Evolutionary conservation across 2,329 filamentous ascomycete genomes (phyloP).

Genomic region (Capronia coronata): DNA sequence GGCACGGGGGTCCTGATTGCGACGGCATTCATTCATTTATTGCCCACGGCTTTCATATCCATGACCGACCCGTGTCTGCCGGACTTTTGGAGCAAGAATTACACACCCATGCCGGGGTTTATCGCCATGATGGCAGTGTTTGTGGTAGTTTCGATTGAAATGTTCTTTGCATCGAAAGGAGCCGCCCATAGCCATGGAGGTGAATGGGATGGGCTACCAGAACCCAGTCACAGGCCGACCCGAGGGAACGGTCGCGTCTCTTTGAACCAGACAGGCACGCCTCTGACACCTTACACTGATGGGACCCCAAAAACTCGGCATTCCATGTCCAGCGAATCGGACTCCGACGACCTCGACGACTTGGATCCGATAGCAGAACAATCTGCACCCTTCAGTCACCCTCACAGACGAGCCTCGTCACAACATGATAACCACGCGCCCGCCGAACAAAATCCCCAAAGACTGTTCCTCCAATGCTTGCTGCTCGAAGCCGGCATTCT

Average conservation of each 20-base stretch:
- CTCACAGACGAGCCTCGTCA: conserved; percentile 25
- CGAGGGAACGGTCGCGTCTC: conserved; percentile 19
- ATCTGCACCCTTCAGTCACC: conserved; percentile 28
- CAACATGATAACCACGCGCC: conserved; percentile 14
- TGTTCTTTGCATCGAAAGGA: conserved; percentile 62
- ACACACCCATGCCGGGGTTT: conserved; percentile 45
- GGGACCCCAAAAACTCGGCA: conserved; percentile 13
- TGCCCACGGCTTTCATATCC: conserved; percentile 61
- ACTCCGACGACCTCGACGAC: conserved; percentile 47
- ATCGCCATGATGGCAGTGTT: conserved; percentile 43
- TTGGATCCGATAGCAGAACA: conserved; percentile 39
- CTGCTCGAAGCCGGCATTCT: conserved; percentile 76
- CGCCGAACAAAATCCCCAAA: conserved; percentile 51
- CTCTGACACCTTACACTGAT: conserved; percentile 15
- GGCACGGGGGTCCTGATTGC: conserved; percentile 81
- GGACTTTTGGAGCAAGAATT: conserved; percentile 41
- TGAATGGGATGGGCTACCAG: conserved; percentile 42
- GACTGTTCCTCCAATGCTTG: conserved; percentile 68
- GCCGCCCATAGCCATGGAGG: conserved; percentile 53
- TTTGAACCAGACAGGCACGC: conserved; percentile 12
- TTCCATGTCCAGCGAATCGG: conserved; percentile 40
- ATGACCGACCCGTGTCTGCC: conserved; percentile 58
- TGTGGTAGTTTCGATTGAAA: conserved; percentile 47
- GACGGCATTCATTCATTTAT: conserved; percentile 74
- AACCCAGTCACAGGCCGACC: neutral